A percentile compares a stretch with the other conserved stretches of the same genome.
Conservation (phyloP, 2,329 filamentous ascomycete species). For the Trichophyton equinum region DNA sequence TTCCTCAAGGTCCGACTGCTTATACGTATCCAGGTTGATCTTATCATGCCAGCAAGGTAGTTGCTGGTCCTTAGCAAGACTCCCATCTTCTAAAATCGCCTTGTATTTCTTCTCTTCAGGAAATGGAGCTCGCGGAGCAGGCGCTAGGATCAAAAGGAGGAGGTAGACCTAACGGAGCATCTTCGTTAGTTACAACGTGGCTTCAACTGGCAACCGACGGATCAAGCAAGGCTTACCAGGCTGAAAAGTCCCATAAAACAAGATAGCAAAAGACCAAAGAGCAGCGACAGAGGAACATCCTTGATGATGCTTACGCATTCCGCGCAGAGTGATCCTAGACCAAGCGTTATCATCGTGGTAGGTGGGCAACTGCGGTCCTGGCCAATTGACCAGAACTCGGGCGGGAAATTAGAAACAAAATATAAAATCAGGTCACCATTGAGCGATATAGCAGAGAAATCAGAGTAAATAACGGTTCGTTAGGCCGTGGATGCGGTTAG, state of each 20-base stretch:
- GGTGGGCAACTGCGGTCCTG: conserved; percentile 4
- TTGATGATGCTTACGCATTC: conserved; percentile 23
- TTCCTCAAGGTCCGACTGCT: conserved; percentile 48
- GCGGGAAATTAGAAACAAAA: not conserved
- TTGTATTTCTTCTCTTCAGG: conserved; percentile 75
- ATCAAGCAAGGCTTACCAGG: not conserved
- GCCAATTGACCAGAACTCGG: conserved; percentile 14
- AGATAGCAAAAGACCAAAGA: conserved; percentile 22
- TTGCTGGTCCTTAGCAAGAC: conserved; percentile 40
- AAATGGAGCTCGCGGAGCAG: conserved; percentile 60
- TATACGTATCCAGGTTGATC: conserved; percentile 43
- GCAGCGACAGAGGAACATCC: conserved; percentile 20
- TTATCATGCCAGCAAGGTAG: conserved; percentile 82
- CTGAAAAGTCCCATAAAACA: conserved; percentile 10
- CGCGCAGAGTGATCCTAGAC: conserved; percentile 18
- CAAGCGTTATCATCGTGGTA: conserved; percentile 3
- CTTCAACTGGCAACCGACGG: not conserved
- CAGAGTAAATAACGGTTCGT: not conserved
- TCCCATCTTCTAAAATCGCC: conserved; percentile 56
- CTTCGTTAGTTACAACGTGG: not conserved
- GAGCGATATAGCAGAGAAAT: not conserved
- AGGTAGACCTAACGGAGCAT: conserved; percentile 6
- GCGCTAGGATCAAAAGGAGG: conserved; percentile 65
- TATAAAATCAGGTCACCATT: not conserved
- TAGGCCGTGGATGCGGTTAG: not conserved